Conservation (phyloP, 2,329 filamentous ascomycete genomes). For the Lachnellula occidentalis region DNA sequence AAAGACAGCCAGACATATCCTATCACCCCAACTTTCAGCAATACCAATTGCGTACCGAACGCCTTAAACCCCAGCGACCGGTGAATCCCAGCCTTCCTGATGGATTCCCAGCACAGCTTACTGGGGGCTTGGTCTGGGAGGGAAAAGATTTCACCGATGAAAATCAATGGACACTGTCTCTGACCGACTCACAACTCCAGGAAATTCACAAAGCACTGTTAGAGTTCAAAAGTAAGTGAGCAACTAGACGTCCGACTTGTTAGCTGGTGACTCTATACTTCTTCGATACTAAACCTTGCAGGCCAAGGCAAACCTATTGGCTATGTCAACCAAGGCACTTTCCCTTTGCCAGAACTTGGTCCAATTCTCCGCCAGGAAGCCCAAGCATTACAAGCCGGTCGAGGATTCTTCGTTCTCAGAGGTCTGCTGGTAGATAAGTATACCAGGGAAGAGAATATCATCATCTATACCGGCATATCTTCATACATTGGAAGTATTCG, state of each 20-base stretch:
- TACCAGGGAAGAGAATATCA: slow-evolving; percentile 33
- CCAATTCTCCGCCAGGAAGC: slow-evolving; percentile 31
- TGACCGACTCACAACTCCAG: slow-evolving; percentile 41
- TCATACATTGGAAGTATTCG: slow-evolving; percentile 36
- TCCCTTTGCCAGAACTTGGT: slow-evolving; percentile 36
- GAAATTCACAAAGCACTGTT: slow-evolving; percentile 42
- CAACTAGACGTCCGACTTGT: not conserved
- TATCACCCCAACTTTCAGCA: slow-evolving; percentile 51
- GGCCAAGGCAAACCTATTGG: slow-evolving; percentile 30
- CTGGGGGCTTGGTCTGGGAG: slow-evolving; percentile 52
- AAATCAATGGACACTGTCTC: slow-evolving; percentile 49
- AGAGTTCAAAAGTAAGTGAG: slow-evolving; percentile 33
- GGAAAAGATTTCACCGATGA: slow-evolving; percentile 41
- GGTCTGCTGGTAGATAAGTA: slow-evolving; percentile 36
- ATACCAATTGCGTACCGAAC: slow-evolving; percentile 45
- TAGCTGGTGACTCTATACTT: slow-evolving; percentile 1
- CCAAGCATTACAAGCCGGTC: slow-evolving; percentile 34
- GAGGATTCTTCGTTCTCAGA: slow-evolving; percentile 40
- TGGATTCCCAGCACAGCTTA: slow-evolving; percentile 45
- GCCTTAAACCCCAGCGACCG: slow-evolving; percentile 38
- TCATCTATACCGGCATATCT: slow-evolving; percentile 39
- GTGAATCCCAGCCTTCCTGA: slow-evolving; percentile 39
- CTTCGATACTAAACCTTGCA: not conserved
- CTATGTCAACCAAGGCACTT: slow-evolving; percentile 40
- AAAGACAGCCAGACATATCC: slow-evolving; percentile 47